phyloP scores from a whole-genome alignment of 1,139 yeast genomes.

The Pichia sp. region DNA sequence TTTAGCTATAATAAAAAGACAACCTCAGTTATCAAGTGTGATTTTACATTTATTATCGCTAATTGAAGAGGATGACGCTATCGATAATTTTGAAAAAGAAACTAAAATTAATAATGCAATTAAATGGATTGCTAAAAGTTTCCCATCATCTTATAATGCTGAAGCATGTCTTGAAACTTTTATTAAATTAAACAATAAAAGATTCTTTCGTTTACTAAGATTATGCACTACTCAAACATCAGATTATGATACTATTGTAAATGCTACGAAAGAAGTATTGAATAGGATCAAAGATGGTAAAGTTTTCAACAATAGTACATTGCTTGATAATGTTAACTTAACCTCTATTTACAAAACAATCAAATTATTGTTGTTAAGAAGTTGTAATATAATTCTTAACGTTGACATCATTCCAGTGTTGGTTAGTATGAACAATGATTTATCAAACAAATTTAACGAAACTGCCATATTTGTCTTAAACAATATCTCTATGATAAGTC shows the following conservation, averaged over 20 bases:
- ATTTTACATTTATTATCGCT: constrained; percentile 34
- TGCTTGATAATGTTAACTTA: constrained; percentile 33
- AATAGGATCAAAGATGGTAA: constrained; percentile 49
- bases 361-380: constrained; percentile 53
- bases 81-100: constrained; percentile 25
- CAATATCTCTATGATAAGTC: constrained; percentile 54
- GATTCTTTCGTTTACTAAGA: constrained; percentile 52
- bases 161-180: constrained; percentile 46
- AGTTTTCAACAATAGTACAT: constrained; percentile 28
- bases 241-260: constrained; percentile 53
- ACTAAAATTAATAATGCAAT: constrained; percentile 49
- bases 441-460: constrained; percentile 30
- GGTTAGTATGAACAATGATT: constrained; percentile 41
- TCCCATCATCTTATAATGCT: constrained; percentile 45
- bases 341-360: constrained; percentile 48
- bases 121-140: constrained; percentile 57
- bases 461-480: constrained; percentile 51
- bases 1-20: constrained; percentile 62
- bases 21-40: constrained; percentile 49
- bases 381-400: constrained; percentile 59
- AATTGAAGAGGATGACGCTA: constrained; percentile 39
- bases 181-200: constrained; percentile 47
- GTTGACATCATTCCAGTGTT: constrained; percentile 56
- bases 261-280: constrained; percentile 57
- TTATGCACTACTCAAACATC: constrained; percentile 51